A percentile compares a stretch with the other conserved stretches of the same genome.
Conservation (phyloP, 192 early-diverging fungal species). For the Obelidium mucronatum region DNA sequence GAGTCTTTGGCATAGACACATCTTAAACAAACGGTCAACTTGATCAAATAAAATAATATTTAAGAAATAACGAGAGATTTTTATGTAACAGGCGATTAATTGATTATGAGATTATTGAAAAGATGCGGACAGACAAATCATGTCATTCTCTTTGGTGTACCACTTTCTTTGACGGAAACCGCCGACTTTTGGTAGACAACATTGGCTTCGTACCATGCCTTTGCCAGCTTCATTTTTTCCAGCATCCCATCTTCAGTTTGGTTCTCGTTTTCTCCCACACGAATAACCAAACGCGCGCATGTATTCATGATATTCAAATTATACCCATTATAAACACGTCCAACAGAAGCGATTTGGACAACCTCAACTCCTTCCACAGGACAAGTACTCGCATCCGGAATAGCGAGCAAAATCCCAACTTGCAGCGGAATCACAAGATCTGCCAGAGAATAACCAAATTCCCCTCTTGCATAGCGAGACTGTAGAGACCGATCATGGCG, state of each 20-base stretch:
- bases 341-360: conserved; percentile 39
- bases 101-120: no score
- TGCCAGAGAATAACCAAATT: conserved; percentile 27
- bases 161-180: no score
- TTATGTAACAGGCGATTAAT: no score
- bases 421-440: conserved; percentile 51
- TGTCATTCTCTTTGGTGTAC: no score
- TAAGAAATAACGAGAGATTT: no score
- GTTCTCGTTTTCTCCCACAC: conserved; percentile 8
- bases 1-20: not conserved
- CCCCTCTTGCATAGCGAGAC: conserved; percentile 18
- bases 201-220: conserved; percentile 39
- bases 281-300: conserved; percentile 39
- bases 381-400: conserved; percentile 40
- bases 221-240: conserved; percentile 25
- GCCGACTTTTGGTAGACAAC: no score
- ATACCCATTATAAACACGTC: conserved; percentile 44
- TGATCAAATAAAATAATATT: no score
- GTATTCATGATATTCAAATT: conserved; percentile 52
- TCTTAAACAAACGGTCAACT: no score
- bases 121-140: no score
- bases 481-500: conserved; percentile 27
- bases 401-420: conserved; percentile 26
- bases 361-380: conserved; percentile 34
- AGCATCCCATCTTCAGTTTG: conserved; percentile 27